Evolutionary conservation across 73 alveolate species (phyloP), one percentile per base, ranked within the genome.

Genomic region (Effrenium voratum): DNA sequence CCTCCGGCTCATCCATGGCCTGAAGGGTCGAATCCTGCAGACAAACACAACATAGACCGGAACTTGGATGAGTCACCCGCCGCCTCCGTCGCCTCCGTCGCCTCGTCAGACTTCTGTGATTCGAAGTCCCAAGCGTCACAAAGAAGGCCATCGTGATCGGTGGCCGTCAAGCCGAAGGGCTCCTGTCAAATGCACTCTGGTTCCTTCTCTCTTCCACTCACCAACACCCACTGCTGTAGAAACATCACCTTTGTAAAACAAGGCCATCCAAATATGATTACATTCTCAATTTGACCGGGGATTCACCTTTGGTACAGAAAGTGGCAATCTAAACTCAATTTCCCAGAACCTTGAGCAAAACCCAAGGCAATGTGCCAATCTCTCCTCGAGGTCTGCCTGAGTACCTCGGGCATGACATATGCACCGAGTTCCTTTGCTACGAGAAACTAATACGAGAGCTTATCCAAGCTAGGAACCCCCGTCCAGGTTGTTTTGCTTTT

Each of bases 111-210:
- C 50, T 81, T 81, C 73, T 47, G 34, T 4, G 75, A 47, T 34
- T 57, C 87, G 49, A 5, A 47, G 16, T 32, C 95, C 82, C 96
- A 90, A n/a, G 87, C 36, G 66, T 90, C 96, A 32, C 96, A 90
- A 34, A 90, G 96, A 59, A 90, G 79, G 41, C 96, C 96, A 45
- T 90, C 96, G 68, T 87, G 50, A 19, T 57, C 34, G 77, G 70
- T 32, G 81, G 43, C 55, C 5, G 82, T 72, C 46, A 72, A 47
- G 26, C 49, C 82, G 15, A 72, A 36, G n/a, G 82, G 82, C 82
- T 72, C 82, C 82, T 72, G 15, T 5, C n/a, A n/a, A 63, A 63
- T 32, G 8, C 75, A 60, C 13, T 12, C 40, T 60, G 38, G 34
- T 8, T 4, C 40, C 75, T 72, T 49, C 82, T 72, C 82, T 34